These are phyloP conservation scores for Huntiella abstrusa DNA, from an alignment of 2,329 filamentous ascomycete species.

Conservation along the genomic window DNA sequence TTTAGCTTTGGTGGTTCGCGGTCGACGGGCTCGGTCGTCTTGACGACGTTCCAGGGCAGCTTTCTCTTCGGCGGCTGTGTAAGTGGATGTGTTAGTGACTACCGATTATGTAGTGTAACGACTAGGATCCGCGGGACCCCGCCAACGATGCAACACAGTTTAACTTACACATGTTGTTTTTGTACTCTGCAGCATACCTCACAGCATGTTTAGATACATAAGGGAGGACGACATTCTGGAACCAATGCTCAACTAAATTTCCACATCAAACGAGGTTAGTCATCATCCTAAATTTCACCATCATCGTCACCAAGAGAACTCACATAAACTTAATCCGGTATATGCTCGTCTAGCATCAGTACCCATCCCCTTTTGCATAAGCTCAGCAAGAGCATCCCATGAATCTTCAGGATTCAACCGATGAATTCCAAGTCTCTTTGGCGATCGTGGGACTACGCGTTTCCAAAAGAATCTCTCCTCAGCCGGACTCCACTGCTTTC, in stretches of 20 bases:
- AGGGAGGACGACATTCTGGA: slow-evolving; percentile 10
- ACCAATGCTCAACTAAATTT: slow-evolving; percentile 11
- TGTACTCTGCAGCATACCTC: slow-evolving; percentile 9
- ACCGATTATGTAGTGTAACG: background rate
- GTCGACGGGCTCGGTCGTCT: slow-evolving; percentile 10
- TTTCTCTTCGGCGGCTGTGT: slow-evolving; percentile 10
- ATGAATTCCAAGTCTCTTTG: slow-evolving; percentile 17
- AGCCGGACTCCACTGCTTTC: slow-evolving; percentile 28
- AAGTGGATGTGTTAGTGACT: background rate
- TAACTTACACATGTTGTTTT: slow-evolving; percentile 10
- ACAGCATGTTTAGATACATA: slow-evolving; percentile 11
- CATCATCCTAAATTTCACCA: background rate
- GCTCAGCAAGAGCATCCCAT: slow-evolving; percentile 21
- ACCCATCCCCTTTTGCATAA: slow-evolving; percentile 23
- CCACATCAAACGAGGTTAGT: background rate
- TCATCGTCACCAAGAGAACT: slow-evolving; percentile 12
- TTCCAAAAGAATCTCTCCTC: slow-evolving; percentile 34
- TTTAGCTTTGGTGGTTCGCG: slow-evolving; percentile 11
- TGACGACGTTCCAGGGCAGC: slow-evolving; percentile 9
- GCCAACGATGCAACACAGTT: background rate
- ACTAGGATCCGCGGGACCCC: background rate
- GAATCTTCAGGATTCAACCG: slow-evolving; percentile 15
- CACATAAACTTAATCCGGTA: slow-evolving; percentile 23
- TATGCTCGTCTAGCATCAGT: slow-evolving; percentile 21
- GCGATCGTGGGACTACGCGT: slow-evolving; percentile 20